Percentiles rank a stretch among this genome's conserved stretches.
phyloP scores from a whole-genome alignment of 2,329 filamentous ascomycete genomes.

The Stachybotrys echinatus region DNA sequence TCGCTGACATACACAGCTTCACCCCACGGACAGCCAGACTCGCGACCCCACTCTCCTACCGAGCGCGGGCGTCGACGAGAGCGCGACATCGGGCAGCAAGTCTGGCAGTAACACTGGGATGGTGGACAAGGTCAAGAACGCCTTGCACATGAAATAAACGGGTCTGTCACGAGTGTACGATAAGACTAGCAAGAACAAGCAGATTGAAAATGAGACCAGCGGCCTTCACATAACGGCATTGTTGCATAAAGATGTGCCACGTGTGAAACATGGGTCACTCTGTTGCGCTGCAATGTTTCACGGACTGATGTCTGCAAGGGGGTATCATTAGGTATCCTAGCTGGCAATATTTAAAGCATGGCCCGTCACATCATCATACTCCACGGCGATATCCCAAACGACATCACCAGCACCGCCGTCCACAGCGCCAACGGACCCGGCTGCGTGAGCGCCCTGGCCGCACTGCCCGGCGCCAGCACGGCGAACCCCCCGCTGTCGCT shows the following conservation, averaged over 20 bases:
- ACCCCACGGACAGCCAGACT: slow-evolving; percentile 5
- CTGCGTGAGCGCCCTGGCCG: background rate
- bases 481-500: background rate
- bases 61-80: background rate
- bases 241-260: too few species aligned
- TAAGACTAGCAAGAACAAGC: background rate
- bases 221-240: too few species aligned
- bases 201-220: too few species aligned
- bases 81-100: background rate
- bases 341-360: background rate
- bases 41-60: background rate
- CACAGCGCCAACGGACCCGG: background rate
- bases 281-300: background rate
- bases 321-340: background rate
- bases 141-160: slow-evolving; percentile 14
- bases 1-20: slow-evolving; percentile 10
- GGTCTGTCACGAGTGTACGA: background rate
- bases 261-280: too few species aligned
- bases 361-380: background rate
- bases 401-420: background rate
- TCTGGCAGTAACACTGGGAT: slow-evolving; percentile 7
- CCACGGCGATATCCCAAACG: too few species aligned
- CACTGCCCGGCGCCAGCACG: slow-evolving; percentile 2
- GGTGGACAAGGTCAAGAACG: slow-evolving; percentile 20
- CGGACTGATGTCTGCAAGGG: background rate